A percentile compares a stretch with the other conserved stretches of the same genome.
These are phyloP conservation scores for Globisporangium cystogenes DNA, from an alignment of 352 stramenopile species.

Conservation along the genomic window DNA sequence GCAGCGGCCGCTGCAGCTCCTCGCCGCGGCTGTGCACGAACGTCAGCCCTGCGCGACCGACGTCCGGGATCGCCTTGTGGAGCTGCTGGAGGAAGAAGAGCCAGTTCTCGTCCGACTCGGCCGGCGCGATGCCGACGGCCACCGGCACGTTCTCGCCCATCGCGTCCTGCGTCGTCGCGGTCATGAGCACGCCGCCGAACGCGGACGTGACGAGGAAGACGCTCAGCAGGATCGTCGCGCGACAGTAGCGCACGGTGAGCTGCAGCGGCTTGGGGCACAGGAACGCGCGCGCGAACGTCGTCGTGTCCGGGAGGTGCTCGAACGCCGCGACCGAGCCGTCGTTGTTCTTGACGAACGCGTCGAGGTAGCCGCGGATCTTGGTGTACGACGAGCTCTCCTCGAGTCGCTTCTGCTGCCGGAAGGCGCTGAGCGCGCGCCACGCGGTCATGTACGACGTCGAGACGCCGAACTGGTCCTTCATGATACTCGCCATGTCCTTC, in stretches of 20 bases:
- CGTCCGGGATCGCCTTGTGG: slow-evolving; percentile 44
- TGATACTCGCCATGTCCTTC: slow-evolving; percentile 73
- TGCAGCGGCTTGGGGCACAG: slow-evolving; percentile 62
- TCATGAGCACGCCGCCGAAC: slow-evolving; percentile 65
- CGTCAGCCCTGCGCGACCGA: slow-evolving; percentile 40
- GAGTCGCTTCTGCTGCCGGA: slow-evolving; percentile 59
- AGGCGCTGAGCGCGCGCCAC: slow-evolving; percentile 64
- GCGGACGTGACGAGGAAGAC: slow-evolving; percentile 64
- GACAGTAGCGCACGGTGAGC: slow-evolving; percentile 44
- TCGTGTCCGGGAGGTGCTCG: slow-evolving; percentile 39
- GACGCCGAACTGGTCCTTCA: slow-evolving; percentile 81
- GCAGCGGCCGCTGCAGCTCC: slow-evolving; percentile 30
- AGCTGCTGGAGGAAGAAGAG: slow-evolving; percentile 62
- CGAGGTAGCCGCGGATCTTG: slow-evolving; percentile 59
- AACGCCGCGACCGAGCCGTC: slow-evolving; percentile 53
- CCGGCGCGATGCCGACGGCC: slow-evolving; percentile 44
- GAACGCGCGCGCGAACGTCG: slow-evolving; percentile 57
- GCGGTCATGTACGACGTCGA: slow-evolving; percentile 77
- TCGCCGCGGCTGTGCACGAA: slow-evolving; percentile 69
- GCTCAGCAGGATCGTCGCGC: slow-evolving; percentile 55
- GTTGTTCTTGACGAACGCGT: slow-evolving; percentile 56
- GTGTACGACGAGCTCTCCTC: slow-evolving; percentile 65
- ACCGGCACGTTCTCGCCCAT: slow-evolving; percentile 76
- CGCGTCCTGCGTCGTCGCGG: slow-evolving; percentile 59
- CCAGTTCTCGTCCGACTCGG: slow-evolving; percentile 57